Base-by-base conservation (phyloP, 805 yeast species). In the Ogataea populi-albae region DNA sequence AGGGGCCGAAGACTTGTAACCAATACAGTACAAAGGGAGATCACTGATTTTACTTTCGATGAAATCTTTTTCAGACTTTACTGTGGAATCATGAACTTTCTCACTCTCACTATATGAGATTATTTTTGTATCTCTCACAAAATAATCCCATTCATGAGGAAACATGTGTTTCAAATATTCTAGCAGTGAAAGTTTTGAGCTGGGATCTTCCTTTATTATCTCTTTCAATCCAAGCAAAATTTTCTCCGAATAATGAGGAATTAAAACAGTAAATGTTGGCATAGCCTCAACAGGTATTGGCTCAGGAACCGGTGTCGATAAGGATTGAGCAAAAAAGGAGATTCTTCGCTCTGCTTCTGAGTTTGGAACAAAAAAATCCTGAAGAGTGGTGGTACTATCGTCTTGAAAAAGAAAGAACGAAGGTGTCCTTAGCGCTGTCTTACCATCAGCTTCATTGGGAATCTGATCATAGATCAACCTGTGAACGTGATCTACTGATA, bases 121-220 rank as follows among this genome's bases (percentile, higher is more conserved):
- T 18, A 77, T 57, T 51, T 84, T 85, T 0, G 89, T 76, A 55
- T 86, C 94, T 31, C 74, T 68, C 1, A 86, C 91, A 66, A 85
- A 88, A 36, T 76, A 73, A 5, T 75, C 75, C 96, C 96, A 87
- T 47, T 88, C 96, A 8, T 66, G 62, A 0, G 83, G 80, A 52
- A 81, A 78, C 35, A 86, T 65, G 35, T 74, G 73, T 49, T 86
- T 85, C 48, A 87, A 66, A 52, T 87, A 87, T 47, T 87, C 96
- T 23, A 87, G 63, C n/a, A 85, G 59, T 0, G 95, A 66, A 2
- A 73, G 53, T 41, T 68, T 71, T 2, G 77, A 71, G 16, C 61
- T 55, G 11, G 60, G 53, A 32, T 64, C 68, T 32, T 71, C 77
- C 36, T 60, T 68, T 23, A 74, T 68, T 1, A 73, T 63, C 34